Base-by-base conservation (phyloP, 23 red algal species). In the Cyanidiococcus yangmingshanensis region DNA sequence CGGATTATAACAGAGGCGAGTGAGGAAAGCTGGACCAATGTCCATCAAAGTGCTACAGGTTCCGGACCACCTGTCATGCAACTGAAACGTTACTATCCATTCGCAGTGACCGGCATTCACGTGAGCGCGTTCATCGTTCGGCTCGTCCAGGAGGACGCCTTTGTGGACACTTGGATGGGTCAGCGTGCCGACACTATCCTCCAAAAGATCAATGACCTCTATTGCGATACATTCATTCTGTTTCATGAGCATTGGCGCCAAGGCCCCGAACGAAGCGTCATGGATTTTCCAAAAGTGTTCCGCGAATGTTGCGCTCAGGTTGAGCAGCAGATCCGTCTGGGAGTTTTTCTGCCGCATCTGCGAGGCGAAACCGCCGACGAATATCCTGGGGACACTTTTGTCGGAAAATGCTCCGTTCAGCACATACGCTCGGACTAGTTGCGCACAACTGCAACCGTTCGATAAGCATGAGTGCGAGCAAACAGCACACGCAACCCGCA, bases 81-180 rank as follows among this genome's bases (percentile, higher is more conserved):
- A 74, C 1, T 82, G 39, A n/a, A 45, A 7, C 50, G 26, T 27
- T 50, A 68, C 75, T 90, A 95, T 76, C 90, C 90, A 57, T 95
- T 84, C 82, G 90, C 90, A 0, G 84, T 83, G 37, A 83, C 83
- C 24, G 90, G 90, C 1, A 95, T 95, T 82, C 85, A 89, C 57
- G 39, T 89, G n/a, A 95, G 82, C 18, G 81, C 71, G 39, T 76
- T 82, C 57, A 83, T 84, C 25, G 33, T 79, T 3, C 76, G 74
- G 25, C 74, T 89, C 37, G 16, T 95, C 17, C 68, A 95, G 21
- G 79, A 77, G 2, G 59, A 76, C 16, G 74, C 50, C 36, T 41
- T 95, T 15, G 79, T 87, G 82, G 18, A 1, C 0, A 39, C 54
- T 17, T 76, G 86, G 27, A 84, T 84, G 39, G 90, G 82, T n/a